Percentiles rank a stretch among this genome's conserved stretches.
phyloP scores from a whole-genome alignment of 73 alveolate species.

The Paramecium tetraurelia region DNA sequence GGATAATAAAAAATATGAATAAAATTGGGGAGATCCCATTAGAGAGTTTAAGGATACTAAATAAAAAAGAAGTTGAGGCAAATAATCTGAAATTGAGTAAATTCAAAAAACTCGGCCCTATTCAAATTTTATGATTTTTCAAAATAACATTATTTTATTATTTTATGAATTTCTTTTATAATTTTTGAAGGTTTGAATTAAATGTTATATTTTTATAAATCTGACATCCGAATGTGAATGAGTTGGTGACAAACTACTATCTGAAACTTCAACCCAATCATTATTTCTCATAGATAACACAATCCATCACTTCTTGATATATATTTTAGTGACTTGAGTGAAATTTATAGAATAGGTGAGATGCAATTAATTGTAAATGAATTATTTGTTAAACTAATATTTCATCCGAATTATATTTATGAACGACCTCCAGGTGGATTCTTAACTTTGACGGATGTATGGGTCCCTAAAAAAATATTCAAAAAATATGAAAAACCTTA shows the following conservation, averaged over 20 bases:
- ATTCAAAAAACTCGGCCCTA: background rate
- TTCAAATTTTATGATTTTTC: background rate
- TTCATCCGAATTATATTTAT: slow-evolving; percentile 15
- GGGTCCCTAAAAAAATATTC: background rate
- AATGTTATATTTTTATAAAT: background rate
- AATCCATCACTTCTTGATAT: background rate
- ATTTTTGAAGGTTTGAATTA: background rate
- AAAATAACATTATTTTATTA: background rate
- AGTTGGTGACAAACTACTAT: background rate
- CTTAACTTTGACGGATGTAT: slow-evolving; percentile 47
- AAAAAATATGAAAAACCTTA: background rate
- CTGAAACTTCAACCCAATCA: background rate
- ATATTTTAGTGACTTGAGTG: background rate
- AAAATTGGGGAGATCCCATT: slow-evolving; percentile 17
- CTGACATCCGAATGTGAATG: background rate
- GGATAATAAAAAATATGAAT: background rate
- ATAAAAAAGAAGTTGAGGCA: background rate
- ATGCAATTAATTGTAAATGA: background rate
- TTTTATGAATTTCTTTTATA: background rate
- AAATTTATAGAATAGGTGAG: background rate
- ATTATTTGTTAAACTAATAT: background rate
- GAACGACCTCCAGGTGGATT: slow-evolving; percentile 53
- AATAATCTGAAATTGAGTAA: background rate
- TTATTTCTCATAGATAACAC: background rate
- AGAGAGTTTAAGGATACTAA: background rate